A percentile compares a stretch with the other conserved stretches of the same genome.
phyloP scores from a whole-genome alignment of 2,329 filamentous ascomycete genomes.

The Hypoxylon sp. region DNA sequence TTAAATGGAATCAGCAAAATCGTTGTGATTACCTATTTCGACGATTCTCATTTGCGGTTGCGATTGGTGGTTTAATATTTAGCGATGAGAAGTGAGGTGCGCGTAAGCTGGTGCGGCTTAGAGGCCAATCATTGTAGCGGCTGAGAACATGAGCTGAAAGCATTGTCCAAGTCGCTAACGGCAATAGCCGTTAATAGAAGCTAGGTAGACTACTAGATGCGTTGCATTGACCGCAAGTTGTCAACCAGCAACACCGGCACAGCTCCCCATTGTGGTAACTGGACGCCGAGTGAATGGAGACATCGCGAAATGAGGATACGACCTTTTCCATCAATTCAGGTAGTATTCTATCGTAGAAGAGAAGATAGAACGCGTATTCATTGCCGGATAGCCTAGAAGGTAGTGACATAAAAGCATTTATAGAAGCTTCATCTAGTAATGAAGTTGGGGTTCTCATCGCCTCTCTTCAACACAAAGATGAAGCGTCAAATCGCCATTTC shows the following conservation, averaged over 20 bases:
- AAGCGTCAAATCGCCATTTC: slow-evolving; percentile 32
- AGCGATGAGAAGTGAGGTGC: slow-evolving; percentile 1
- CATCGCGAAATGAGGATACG: slow-evolving; percentile 29
- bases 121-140: slow-evolving; percentile 30
- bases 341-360: slow-evolving; percentile 18
- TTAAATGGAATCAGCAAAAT: neutral
- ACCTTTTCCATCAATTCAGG: slow-evolving; percentile 20
- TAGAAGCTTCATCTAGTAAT: slow-evolving; percentile 4
- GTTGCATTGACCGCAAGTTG: slow-evolving; percentile 38
- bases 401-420: slow-evolving; percentile 29
- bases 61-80: slow-evolving; percentile 29
- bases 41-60: slow-evolving; percentile 28
- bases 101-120: slow-evolving; percentile 14
- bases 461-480: slow-evolving; percentile 33
- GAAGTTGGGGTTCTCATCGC: slow-evolving; percentile 11
- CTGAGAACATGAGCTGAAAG: slow-evolving; percentile 29
- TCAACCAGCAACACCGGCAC: slow-evolving; percentile 32
- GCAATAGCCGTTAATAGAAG: slow-evolving; percentile 34
- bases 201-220: slow-evolving; percentile 25
- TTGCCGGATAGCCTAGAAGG: slow-evolving; percentile 16
- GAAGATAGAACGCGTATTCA: slow-evolving; percentile 11
- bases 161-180: slow-evolving; percentile 19
- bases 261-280: slow-evolving; percentile 41
- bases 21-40: neutral
- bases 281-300: slow-evolving; percentile 38